phyloP scores from a whole-genome alignment of 164 flowering plant species.

The Protea cynaroides region DNA sequence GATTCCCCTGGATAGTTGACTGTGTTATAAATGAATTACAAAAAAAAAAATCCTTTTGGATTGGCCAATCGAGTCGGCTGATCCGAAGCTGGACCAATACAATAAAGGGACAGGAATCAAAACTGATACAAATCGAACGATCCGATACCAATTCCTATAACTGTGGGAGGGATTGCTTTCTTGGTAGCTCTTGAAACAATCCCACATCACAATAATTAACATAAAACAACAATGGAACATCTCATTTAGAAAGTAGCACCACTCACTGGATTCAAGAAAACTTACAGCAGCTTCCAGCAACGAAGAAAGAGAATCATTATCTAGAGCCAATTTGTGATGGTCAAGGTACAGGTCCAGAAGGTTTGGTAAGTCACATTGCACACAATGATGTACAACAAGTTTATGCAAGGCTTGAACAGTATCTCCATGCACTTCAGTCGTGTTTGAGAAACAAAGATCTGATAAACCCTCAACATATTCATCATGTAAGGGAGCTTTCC shows the following conservation, averaged over 20 bases:
- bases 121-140: no score
- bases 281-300: conserved; percentile 87
- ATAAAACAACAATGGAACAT: neutral
- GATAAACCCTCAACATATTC: conserved; percentile 24
- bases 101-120: no score
- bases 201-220: neutral
- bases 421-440: conserved; percentile 22
- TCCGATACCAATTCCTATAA: no score
- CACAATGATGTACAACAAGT: conserved; percentile 58
- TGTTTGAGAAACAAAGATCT: conserved; percentile 20
- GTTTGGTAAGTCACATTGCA: conserved; percentile 63
- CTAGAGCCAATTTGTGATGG: conserved; percentile 53
- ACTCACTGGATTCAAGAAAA: conserved; percentile 22
- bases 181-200: no score
- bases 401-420: conserved; percentile 55
- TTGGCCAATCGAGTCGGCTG: no score
- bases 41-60: no score
- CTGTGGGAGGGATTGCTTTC: no score
- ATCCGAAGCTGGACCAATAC: no score
- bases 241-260: conserved; percentile 10
- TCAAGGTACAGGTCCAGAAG: conserved; percentile 87
- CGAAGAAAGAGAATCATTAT: conserved; percentile 42
- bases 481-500: conserved; percentile 17
- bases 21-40: no score
- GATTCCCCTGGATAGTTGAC: no score